Evolutionary conservation across 345 rosid genomes (phyloP).

Genomic region (Lepidium didymum): DNA sequence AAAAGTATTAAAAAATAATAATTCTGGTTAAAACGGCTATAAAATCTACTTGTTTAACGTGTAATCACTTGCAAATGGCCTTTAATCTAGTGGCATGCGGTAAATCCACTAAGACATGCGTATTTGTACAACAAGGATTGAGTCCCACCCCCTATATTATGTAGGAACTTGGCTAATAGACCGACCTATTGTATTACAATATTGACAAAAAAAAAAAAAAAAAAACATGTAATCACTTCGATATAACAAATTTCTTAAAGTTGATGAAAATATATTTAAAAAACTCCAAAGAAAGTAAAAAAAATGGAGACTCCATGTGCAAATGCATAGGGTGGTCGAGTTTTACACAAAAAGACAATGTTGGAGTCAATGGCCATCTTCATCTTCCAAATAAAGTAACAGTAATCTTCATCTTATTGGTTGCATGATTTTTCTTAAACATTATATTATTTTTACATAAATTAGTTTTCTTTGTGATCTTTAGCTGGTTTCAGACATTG

Average conservation of each 20-base stretch:
- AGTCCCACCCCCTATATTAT: no score
- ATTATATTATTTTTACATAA: background rate
- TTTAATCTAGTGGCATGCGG: no score
- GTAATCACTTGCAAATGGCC: background rate
- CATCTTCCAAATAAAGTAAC: background rate
- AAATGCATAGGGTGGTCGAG: constrained; percentile 7
- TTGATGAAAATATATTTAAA: background rate
- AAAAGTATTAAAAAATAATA: no score
- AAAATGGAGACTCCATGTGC: constrained; percentile 5
- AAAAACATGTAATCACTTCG: background rate
- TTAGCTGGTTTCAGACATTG: background rate
- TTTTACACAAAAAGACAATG: constrained; percentile 1
- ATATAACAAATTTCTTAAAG: background rate
- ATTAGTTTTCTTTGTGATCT: background rate
- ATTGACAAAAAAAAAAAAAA: no score
- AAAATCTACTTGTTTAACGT: no score
- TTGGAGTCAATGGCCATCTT: constrained; percentile 8
- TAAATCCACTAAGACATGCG: no score
- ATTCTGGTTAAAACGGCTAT: no score
- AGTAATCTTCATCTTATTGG: background rate
- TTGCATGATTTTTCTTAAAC: background rate
- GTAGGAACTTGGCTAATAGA: no score
- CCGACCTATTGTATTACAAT: no score
- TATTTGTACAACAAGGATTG: no score
- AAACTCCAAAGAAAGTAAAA: background rate